These are phyloP conservation scores for Eucalyptus caleyi DNA, from an alignment of 345 rosid species.

Conservation along the genomic window DNA sequence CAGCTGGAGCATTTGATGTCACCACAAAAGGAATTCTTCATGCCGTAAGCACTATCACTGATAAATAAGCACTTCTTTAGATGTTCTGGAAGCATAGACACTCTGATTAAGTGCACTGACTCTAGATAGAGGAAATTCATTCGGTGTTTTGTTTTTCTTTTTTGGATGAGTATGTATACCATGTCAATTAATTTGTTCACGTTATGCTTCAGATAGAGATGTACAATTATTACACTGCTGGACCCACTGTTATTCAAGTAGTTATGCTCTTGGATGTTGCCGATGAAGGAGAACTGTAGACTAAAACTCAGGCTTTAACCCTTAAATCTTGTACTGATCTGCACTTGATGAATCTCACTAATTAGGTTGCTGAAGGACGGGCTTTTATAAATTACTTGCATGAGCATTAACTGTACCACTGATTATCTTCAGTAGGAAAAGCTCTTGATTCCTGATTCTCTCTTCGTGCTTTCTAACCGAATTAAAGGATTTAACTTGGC, in stretches of 20 bases:
- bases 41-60: slow-evolving; percentile 28
- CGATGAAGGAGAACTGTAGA: neutral
- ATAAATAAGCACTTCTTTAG: neutral
- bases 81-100: neutral
- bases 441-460: neutral
- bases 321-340: neutral
- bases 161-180: neutral
- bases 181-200: neutral
- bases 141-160: neutral
- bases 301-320: neutral
- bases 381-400: neutral
- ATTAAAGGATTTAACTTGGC: neutral
- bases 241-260: neutral
- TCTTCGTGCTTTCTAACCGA: neutral
- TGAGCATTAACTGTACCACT: neutral
- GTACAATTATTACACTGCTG: neutral
- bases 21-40: slow-evolving; percentile 97
- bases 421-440: neutral
- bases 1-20: slow-evolving; percentile 95
- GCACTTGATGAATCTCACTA: neutral
- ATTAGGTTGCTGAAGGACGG: neutral
- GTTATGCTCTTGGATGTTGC: neutral
- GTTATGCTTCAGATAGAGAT: neutral
- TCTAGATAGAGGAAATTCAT: neutral
- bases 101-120: neutral